Conservation (phyloP, 306 rosid species). For the Sicyos edulis region DNA sequence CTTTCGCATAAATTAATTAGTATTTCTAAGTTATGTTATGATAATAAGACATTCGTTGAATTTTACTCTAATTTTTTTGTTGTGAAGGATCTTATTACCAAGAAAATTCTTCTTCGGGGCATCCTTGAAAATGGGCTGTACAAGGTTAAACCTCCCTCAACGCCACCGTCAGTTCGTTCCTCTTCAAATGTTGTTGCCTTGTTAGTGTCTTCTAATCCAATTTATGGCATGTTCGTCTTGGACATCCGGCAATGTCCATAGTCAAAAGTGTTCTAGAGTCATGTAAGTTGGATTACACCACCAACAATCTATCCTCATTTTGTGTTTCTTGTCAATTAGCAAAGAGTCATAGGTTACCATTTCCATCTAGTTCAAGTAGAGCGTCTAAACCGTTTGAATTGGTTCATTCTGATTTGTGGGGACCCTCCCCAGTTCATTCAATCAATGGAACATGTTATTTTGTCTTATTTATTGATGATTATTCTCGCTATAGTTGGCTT, state of each 20-base stretch:
- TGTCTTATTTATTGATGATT: neutral
- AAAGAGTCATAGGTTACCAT: neutral
- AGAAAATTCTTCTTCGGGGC: neutral
- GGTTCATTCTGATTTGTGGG: neutral
- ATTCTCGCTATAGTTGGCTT: too few relatives aligned
- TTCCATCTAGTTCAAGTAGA: too few relatives aligned
- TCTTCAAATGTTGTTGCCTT: too few relatives aligned
- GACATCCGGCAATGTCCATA: neutral
- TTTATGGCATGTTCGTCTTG: neutral
- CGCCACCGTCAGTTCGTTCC: accelerated
- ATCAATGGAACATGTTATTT: neutral
- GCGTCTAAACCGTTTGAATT: neutral
- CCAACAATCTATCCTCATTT: too few relatives aligned
- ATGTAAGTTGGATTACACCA: neutral
- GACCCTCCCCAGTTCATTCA: neutral
- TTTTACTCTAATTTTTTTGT: neutral
- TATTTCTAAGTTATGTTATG: neutral
- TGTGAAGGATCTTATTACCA: neutral
- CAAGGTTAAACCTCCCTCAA: neutral
- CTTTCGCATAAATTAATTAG: neutral
- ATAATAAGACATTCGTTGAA: neutral
- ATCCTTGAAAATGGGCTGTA: neutral
- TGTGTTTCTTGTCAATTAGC: neutral
- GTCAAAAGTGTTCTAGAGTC: neutral
- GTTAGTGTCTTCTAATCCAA: too few relatives aligned